phyloP scores from a whole-genome alignment of 805 yeast species.

The Saccharomycopsis guyanensis region DNA sequence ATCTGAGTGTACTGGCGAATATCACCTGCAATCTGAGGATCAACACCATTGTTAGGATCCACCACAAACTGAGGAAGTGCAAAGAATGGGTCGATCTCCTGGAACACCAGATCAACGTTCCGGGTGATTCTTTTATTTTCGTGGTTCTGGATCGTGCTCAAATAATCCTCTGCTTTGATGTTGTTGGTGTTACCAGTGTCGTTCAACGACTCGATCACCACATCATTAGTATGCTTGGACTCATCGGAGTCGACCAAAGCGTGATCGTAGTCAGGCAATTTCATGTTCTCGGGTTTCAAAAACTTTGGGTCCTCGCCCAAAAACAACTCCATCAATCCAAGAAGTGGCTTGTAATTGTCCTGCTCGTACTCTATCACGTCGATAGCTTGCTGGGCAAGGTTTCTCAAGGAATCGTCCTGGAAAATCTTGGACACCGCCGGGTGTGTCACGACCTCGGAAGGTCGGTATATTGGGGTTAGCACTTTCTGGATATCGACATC shows the following conservation, averaged over 20 bases:
- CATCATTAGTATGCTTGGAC: conserved; percentile 16
- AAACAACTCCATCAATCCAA: conserved; percentile 66
- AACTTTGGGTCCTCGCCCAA: conserved; percentile 81
- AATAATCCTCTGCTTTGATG: conserved; percentile 13
- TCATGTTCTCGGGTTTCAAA: conserved; percentile 54
- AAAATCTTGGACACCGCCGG: conserved; percentile 63
- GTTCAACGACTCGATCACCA: conserved; percentile 17
- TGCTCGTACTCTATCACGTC: conserved; percentile 79
- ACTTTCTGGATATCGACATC: conserved; percentile 49
- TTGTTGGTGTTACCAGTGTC: conserved; percentile 19
- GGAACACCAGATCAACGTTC: conserved; percentile 21
- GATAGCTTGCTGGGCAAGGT: conserved; percentile 65
- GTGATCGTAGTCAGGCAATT: conserved; percentile 65
- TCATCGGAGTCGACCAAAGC: conserved; percentile 31
- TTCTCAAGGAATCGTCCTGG: conserved; percentile 44
- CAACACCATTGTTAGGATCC: conserved; percentile 45
- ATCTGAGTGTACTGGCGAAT: conserved; percentile 69
- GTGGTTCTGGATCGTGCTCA: conserved; percentile 10
- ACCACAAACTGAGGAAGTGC: conserved; percentile 44
- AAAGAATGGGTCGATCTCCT: conserved; percentile 55
- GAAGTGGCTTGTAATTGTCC: conserved; percentile 59
- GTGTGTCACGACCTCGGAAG: conserved; percentile 69
- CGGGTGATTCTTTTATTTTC: conserved; percentile 27
- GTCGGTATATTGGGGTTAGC: conserved; percentile 71
- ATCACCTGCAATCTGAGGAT: conserved; percentile 54